A percentile compares a stretch with the other conserved stretches of the same genome.
These are phyloP conservation scores for Cucurbita maxima DNA, from an alignment of 306 rosid genomes.

Conservation along the genomic window DNA sequence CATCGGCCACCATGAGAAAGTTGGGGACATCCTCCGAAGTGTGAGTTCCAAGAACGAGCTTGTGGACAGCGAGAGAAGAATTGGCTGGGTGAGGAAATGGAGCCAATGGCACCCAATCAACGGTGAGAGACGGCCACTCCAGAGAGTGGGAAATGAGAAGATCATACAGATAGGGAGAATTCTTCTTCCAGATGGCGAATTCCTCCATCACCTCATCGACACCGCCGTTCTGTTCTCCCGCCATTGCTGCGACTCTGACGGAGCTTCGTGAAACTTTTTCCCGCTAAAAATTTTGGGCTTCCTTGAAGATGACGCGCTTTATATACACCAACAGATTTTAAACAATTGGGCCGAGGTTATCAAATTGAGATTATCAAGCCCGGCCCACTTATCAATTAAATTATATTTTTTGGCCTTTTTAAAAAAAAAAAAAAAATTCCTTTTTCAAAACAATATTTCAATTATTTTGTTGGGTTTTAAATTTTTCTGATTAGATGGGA, in stretches of 20 bases:
- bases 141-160: slow-evolving; percentile 61
- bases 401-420: not conserved
- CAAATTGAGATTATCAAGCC: not conserved
- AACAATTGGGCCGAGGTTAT: not conserved
- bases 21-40: slow-evolving; percentile 52
- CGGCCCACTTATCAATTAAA: not conserved
- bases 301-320: not conserved
- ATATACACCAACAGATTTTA: not conserved
- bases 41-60: slow-evolving; percentile 71
- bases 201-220: slow-evolving; percentile 28
- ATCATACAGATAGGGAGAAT: slow-evolving; percentile 68
- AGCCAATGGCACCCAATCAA: slow-evolving; percentile 43
- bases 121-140: slow-evolving; percentile 91
- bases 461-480: no score
- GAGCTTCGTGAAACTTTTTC: not conserved
- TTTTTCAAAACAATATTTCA: no score
- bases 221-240: not conserved
- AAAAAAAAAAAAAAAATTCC: no score
- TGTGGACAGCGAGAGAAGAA: slow-evolving; percentile 47
- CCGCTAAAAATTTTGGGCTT: not conserved
- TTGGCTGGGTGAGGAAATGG: slow-evolving; percentile 28
- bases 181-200: slow-evolving; percentile 76
- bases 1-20: slow-evolving; percentile 61
- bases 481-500: no score
- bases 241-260: not conserved